phyloP scores from a whole-genome alignment of 2,329 filamentous ascomycete species.

The Calycina marina region DNA sequence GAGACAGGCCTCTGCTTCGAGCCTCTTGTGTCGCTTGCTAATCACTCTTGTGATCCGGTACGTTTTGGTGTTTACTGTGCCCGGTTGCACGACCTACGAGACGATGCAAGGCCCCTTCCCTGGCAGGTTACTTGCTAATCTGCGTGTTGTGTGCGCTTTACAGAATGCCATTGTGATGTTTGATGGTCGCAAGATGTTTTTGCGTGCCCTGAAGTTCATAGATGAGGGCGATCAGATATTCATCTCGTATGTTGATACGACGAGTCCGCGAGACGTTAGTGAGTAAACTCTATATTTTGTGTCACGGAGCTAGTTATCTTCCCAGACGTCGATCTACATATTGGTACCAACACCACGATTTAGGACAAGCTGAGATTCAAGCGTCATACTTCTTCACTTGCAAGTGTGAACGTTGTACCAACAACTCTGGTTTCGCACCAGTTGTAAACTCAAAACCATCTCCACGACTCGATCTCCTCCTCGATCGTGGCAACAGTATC shows the following conservation, averaged over 20 bases:
- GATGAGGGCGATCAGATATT: conserved; percentile 39
- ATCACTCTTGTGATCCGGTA: conserved; percentile 43
- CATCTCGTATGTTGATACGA: conserved; percentile 45
- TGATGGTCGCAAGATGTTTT: conserved; percentile 32
- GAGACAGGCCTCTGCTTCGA: conserved; percentile 42
- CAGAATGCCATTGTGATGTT: conserved; percentile 43
- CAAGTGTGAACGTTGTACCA: too few species aligned
- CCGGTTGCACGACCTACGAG: too few species aligned
- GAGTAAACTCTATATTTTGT: too few species aligned
- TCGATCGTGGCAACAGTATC: too few species aligned
- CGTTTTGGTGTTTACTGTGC: too few species aligned
- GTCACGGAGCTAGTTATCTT: too few species aligned
- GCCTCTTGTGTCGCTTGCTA: conserved; percentile 34
- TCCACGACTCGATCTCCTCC: conserved; percentile 3
- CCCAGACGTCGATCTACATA: conserved; percentile 1
- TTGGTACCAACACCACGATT: not conserved
- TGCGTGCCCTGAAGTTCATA: conserved; percentile 36
- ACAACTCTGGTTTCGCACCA: too few species aligned
- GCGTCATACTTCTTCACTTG: conserved; percentile 18
- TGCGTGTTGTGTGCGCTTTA: not conserved
- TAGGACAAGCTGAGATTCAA: conserved; percentile 8
- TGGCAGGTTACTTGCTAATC: not conserved
- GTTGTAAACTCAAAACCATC: not conserved
- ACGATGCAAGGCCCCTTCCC: not conserved
- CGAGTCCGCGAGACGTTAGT: conserved; percentile 4